phyloP scores from a whole-genome alignment of 495 filamentous ascomycete species.

The Astrothelium subdiscretum region DNA sequence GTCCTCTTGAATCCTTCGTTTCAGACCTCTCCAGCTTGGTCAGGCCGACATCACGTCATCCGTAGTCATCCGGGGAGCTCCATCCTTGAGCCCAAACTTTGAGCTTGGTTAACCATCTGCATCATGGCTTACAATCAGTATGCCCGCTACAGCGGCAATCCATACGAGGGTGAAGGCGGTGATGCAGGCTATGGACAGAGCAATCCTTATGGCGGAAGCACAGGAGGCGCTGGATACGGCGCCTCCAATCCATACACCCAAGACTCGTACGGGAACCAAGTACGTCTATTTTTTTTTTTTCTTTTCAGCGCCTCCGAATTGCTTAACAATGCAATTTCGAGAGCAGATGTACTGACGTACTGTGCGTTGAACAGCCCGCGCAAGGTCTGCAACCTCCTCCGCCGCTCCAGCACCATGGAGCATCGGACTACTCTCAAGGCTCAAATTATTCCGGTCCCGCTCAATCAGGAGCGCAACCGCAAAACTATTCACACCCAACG shows the following conservation, averaged over 20 bases:
- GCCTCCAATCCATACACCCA: constrained; percentile 26
- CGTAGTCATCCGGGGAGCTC: not conserved
- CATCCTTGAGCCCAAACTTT: not conserved
- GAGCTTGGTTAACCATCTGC: not conserved
- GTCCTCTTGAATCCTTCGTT: not conserved
- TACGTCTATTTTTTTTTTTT: constrained; percentile 3
- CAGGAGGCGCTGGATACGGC: constrained; percentile 40
- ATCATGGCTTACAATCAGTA: constrained; percentile 20
- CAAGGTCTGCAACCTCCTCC: constrained; percentile 6
- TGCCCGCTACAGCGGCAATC: constrained; percentile 16
- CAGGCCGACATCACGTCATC: constrained; percentile 2
- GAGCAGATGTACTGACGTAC: not conserved
- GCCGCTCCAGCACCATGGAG: constrained; percentile 16
- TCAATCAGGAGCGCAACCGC: constrained; percentile 2
- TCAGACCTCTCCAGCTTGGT: too few species aligned
- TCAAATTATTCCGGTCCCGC: constrained; percentile 19
- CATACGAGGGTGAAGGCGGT: constrained; percentile 12
- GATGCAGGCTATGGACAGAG: constrained; percentile 20
- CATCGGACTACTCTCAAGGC: constrained; percentile 21
- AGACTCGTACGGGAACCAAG: constrained; percentile 10
- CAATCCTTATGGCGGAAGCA: constrained; percentile 32
- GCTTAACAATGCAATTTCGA: constrained; percentile 1
- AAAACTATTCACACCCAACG: not conserved
- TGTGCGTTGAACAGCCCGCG: constrained; percentile 3
- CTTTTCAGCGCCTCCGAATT: not conserved